Base-by-base conservation (phyloP, 2,329 filamentous ascomycete genomes). In the Apiospora saccharicola region DNA sequence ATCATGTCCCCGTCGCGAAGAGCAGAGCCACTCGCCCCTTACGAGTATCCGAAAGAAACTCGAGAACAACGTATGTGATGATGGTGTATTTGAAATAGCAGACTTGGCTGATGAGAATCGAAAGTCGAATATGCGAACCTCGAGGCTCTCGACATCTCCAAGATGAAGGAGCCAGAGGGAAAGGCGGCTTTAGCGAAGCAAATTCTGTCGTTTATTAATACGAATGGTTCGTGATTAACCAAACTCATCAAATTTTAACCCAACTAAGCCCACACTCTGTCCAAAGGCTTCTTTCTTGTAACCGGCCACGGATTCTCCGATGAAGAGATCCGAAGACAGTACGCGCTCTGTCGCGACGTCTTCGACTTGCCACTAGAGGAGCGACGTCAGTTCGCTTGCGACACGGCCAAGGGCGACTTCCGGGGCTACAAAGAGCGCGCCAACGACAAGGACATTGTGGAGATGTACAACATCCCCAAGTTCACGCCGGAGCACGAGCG, bases 221-320 rank as follows among this genome's bases (percentile, higher is more conserved):
- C 75, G 34, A 78, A 78, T 57, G 76, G 74, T 78, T n/a, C 16
- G 70, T 49, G 46, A 3, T 6, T n/a, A n/a, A 49, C 0, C 8
- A 41, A 22, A n/a, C 3, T 10, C 19, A n/a, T 3, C n/a, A n/a
- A n/a, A 22, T 22, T 22, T n/a, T 14, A 5, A 5, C 22, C n/a
- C 8, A 22, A 12, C 46, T 49, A 22, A 46, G 41, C 2, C 30
- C 5, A 14, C 67, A 19, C 3, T 5, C 14, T 8, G 4, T 5
- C 68, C 75, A n/a, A 75, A 75, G 76, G 76, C 5, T 78, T 78
- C 72, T 78, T 77, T 71, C 77, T 77, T 34, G 75, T 78, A 12
- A 70, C 71, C 22, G 76, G 76, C 19, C 75, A 77, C 47, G 73
- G 72, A 1, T 75, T 75, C 67, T 73, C 74, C 0, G 73, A 75